phyloP scores from a whole-genome alignment of 2,329 filamentous ascomycete genomes.

The Elsinoe batatas region DNA sequence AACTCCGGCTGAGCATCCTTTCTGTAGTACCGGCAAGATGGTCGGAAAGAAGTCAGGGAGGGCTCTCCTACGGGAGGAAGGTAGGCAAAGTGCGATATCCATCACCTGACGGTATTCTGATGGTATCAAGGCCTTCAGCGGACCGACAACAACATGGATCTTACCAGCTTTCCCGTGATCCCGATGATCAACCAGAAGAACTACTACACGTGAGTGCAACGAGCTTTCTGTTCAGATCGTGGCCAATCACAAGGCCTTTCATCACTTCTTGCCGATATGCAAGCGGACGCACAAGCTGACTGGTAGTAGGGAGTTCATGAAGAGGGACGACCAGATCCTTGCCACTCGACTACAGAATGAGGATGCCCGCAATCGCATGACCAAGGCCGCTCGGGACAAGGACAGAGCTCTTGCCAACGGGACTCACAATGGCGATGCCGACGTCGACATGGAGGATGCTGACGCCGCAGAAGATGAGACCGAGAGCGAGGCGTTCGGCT shows the following conservation, averaged over 20 bases:
- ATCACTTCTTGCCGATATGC: too few relatives aligned
- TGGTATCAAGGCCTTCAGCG: constrained; percentile 65
- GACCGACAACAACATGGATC: constrained; percentile 97
- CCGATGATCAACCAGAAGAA: constrained; percentile 98
- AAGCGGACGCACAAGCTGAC: neutral
- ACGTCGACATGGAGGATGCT: constrained; percentile 49
- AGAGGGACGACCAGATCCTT: constrained; percentile 92
- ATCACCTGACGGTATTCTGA: constrained; percentile 5
- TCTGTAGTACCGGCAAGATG: constrained; percentile 34
- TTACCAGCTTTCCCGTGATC: constrained; percentile 87
- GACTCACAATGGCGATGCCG: constrained; percentile 50
- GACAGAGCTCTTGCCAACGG: constrained; percentile 74
- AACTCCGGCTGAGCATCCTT: neutral
- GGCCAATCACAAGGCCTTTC: too few relatives aligned
- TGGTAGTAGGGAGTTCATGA: constrained; percentile 74
- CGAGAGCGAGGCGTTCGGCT: constrained; percentile 55
- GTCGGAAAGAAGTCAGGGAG: constrained; percentile 58
- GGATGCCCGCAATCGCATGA: constrained; percentile 70
- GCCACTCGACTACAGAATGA: constrained; percentile 82
- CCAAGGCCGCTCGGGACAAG: constrained; percentile 76
- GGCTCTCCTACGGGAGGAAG: constrained; percentile 52
- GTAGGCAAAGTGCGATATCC: constrained; percentile 23
- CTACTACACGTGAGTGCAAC: constrained; percentile 73
- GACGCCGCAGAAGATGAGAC: constrained; percentile 40
- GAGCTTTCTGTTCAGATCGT: too few relatives aligned